Evolutionary conservation across 192 early-diverging fungal species (phyloP), one percentile per base, ranked within the genome.

Genomic region (Entrophospora sp.): DNA sequence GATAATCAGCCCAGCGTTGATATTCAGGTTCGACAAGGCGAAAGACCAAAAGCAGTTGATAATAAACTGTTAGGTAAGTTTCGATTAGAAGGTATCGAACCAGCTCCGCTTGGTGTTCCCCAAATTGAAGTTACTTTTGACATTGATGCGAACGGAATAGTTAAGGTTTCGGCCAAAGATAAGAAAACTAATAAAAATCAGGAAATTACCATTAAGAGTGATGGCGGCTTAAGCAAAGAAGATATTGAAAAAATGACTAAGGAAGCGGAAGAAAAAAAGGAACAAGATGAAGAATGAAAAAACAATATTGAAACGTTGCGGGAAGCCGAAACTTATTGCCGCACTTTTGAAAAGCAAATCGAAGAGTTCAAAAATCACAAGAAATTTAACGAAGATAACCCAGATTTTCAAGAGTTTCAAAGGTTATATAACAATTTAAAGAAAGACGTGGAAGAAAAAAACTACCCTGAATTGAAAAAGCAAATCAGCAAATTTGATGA

Each of bases 51-150:
- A 52, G 90, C 89, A 55, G 83, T 83, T 57, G 93, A 97, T 82
- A 97, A 97, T 87, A 96, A 96, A 76, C 74, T 95, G n/a, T 82
- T 97, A 67, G 93, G 93, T 65, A 90, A 94, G 79, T 97, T 97
- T 88, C 58, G 64, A 69, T 62, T 75, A 58, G 83, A 83, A 51
- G 95, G 95, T 44, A 83, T 97, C 70, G 89, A 93, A 30, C 95
- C 95, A 22, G 92, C 93, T 20, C 91, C 91, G 35, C 89, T 89
- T 81, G 93, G 93, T 74, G 85, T 92, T 36, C 95, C 95, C 27
- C 92, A 97, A 80, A 87, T 97, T 69, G 91, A 94, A 77, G 95
- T 98, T 52, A 86, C 89, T 18, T 98, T 98, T 70, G 95, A 98
- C 77, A 95, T 98, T 85, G 92, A 98, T 77, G 94, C 95, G 49